Percentiles rank a stretch among this genome's conserved stretches.
Evolutionary conservation across 177 flowering plant species (phyloP).

Genomic region (Vitis hybrid): DNA sequence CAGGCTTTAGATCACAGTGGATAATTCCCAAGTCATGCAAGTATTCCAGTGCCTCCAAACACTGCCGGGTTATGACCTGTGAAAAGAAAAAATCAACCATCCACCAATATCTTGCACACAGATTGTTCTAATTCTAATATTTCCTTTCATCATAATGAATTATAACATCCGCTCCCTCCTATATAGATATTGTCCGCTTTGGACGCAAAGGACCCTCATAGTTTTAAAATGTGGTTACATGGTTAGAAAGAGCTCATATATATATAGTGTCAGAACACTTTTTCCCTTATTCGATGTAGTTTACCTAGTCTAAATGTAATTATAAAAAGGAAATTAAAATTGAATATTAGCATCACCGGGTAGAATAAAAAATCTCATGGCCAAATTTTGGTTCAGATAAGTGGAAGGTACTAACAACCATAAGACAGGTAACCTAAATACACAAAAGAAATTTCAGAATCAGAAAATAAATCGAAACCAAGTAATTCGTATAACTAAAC

Average conservation of each 20-base stretch:
- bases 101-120: background rate
- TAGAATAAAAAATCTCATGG: too few species aligned
- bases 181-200: too few species aligned
- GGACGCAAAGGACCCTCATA: too few species aligned
- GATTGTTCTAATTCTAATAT: background rate
- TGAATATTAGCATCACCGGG: too few species aligned
- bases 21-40: conserved; percentile 81
- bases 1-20: conserved; percentile 97
- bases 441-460: background rate
- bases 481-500: conserved; percentile 8
- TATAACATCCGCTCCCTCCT: too few species aligned
- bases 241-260: too few species aligned
- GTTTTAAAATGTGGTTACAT: too few species aligned
- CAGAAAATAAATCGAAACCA: background rate
- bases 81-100: background rate
- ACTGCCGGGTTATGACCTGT: conserved; percentile 79
- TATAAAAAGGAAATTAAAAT: too few species aligned
- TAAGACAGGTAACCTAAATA: background rate
- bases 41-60: conserved; percentile 84
- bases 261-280: too few species aligned
- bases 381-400: too few species aligned
- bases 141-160: background rate
- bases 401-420: background rate
- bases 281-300: too few species aligned
- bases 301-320: too few species aligned